Conservation (phyloP, 164 flowering plant genomes). For the Berberis vulgaris region DNA sequence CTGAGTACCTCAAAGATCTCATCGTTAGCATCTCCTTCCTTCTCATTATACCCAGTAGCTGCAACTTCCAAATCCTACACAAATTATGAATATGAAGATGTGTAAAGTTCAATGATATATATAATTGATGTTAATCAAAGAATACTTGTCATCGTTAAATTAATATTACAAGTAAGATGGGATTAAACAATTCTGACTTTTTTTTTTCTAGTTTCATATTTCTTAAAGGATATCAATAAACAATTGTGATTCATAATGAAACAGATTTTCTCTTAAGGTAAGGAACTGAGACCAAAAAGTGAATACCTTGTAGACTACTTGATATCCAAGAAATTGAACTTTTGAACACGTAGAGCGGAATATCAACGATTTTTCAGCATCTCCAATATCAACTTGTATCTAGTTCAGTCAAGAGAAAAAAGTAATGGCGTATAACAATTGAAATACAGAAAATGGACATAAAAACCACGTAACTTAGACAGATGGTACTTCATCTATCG, state of each 20-base stretch:
- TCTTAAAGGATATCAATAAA: background rate
- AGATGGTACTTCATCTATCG: too few species aligned
- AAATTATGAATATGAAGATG: background rate
- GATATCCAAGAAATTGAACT: conserved; percentile 59
- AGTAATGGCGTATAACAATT: too few species aligned
- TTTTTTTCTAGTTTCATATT: too few species aligned
- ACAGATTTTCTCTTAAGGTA: background rate
- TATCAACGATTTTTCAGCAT: conserved; percentile 31
- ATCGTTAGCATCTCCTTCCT: conserved; percentile 27
- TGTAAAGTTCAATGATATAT: background rate
- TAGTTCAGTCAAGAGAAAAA: conserved; percentile 12
- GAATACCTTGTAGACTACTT: conserved; percentile 60
- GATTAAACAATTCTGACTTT: too few species aligned
- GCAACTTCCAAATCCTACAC: conserved; percentile 52
- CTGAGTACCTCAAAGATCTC: conserved; percentile 37
- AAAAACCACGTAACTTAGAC: too few species aligned
- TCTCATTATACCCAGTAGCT: conserved; percentile 27
- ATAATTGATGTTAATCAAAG: too few species aligned
- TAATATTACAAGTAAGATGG: too few species aligned
- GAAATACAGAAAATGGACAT: too few species aligned
- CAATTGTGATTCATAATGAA: background rate
- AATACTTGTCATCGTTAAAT: too few species aligned
- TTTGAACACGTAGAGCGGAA: conserved; percentile 61
- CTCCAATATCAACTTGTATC: conserved; percentile 64
- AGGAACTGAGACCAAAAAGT: background rate